Evolutionary conservation across 2,329 filamentous ascomycete species (phyloP), one percentile per base, ranked within the genome.

Genomic region (Pseudogymnoascus sp.): DNA sequence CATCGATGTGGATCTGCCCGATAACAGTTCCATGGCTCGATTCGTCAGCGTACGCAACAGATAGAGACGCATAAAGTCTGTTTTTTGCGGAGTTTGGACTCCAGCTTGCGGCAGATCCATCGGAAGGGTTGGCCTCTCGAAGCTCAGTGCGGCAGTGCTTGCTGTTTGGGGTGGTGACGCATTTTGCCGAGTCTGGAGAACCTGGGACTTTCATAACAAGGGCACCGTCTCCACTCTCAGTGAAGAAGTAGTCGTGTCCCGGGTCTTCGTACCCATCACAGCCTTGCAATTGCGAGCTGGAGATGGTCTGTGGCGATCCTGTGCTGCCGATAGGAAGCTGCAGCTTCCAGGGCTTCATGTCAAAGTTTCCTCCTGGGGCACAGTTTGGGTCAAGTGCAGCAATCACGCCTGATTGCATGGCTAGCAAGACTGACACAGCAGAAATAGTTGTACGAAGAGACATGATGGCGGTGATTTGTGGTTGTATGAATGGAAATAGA

Each of bases 71-170:
- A 15, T 63, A 71, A n/a, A 76, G 67, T 2, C 67, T 65, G 63
- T 75, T 76, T n/a, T 64, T 66, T 3, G 62, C 58, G n/a, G 62
- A 66, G 9, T 68, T 71, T 6, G 75, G 73, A 44, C 70, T 66
- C 74, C 75, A 72, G 58, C 63, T 69, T 13, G 44, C 44, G 31
- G 44, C 44, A 50, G 44, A 50, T 7, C 44, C 44, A 3, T 50
- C 44, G 2, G 58, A 68, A 1, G 73, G 74, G 31, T 59, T 66
- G 13, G 59, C 62, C 67, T 78, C 76, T 15, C 75, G 74, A 10
- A 78, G 68, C 65, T 78, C 76, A 8, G 73, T 76, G 29, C 74
- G 75, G 65, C 76, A 77, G 64, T 78, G 75, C 50, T 72, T 61
- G 66, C 74, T 76, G 68, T 75, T 71, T 1, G 70, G 63, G 0